These are phyloP conservation scores for Phyllosticta capitalensis DNA, from an alignment of 2,329 filamentous ascomycete genomes.

Conservation along the genomic window DNA sequence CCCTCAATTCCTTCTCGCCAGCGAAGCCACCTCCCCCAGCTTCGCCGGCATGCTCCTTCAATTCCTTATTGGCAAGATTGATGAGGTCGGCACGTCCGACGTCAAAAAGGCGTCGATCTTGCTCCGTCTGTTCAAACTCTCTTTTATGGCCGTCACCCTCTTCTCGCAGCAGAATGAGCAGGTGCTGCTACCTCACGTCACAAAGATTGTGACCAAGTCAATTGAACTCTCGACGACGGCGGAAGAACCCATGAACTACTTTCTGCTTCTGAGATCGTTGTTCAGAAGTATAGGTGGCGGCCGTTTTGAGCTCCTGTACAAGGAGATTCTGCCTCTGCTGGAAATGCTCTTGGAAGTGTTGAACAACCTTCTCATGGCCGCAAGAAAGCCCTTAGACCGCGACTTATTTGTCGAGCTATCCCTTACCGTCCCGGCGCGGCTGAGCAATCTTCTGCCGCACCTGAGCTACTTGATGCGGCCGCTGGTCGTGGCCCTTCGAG, in stretches of 20 bases:
- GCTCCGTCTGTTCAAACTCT: constrained; percentile 89
- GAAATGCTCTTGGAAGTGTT: constrained; percentile 97
- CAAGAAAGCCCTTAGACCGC: constrained; percentile 78
- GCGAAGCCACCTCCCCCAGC: constrained; percentile 91
- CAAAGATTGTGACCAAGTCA: constrained; percentile 93
- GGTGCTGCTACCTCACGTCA: constrained; percentile 88
- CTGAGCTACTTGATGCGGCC: constrained; percentile 95
- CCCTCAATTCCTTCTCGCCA: constrained; percentile 97
- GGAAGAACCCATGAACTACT: constrained; percentile 98
- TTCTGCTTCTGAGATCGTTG: constrained; percentile 79
- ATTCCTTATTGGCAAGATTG: constrained; percentile 93
- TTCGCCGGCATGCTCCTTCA: constrained; percentile 98
- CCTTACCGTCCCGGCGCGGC: constrained; percentile 83
- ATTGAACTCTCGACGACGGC: constrained; percentile 93
- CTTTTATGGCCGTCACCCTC: constrained; percentile 97
- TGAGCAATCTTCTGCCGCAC: constrained; percentile 92
- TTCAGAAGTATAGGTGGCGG: constrained; percentile 96
- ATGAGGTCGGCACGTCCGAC: constrained; percentile 86
- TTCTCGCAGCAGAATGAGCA: constrained; percentile 94
- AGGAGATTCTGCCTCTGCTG: constrained; percentile 88
- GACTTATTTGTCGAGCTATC: constrained; percentile 97
- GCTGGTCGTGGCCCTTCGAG: constrained; percentile 86
- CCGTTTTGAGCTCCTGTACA: constrained; percentile 95
- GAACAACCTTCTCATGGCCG: constrained; percentile 86
- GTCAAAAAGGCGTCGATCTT: constrained; percentile 89